Base-by-base conservation (phyloP, 2,329 filamentous ascomycete species). In the Microcyclosporella mali region DNA sequence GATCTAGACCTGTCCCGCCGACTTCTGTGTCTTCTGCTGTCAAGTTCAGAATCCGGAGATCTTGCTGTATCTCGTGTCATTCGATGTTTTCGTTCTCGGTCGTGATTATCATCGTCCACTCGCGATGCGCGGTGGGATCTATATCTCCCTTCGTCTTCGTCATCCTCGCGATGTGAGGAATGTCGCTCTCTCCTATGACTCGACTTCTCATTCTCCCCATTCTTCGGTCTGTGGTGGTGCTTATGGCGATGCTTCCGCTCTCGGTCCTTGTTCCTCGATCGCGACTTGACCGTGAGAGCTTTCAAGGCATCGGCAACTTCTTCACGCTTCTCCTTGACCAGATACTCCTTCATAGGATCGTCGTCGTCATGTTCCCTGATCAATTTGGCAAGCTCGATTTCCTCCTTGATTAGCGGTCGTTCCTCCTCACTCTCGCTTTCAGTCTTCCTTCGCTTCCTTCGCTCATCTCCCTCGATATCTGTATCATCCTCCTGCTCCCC, bases 261-360 rank as follows among this genome's bases (percentile, higher is more conserved):
- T 18, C 43, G 40, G 8, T 50, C 67, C 46, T 60, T 62, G 30
- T 52, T 73, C 56, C 70, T 75, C 11, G 74, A 70, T 44, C 71
- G 70, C 55, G 59, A 67, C 59, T 66, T 75, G 34, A 73, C 71
- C n/a, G n/a, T 9, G 39, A 74, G 61, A 54, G 67, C 75, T 50
- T 73, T 71, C 54, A 85, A 66, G 2, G 87, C 89, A 45, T 78
- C 76, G 41, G 84, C 80, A 10, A 95, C 78, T 62, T 95, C 87
- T 61, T 88, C 87, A 66, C 85, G 88, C 75, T 97, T 95, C 67
- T 94, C 85, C 51, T 90, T 79, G 39, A 95, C 81, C 51, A 97
- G 63, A 57, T 86, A 95, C 29, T 79, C 81, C 67, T 95, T 95
- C 92, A 98, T 98, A 0, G 92, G 92, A 63, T 98, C 92, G 48